A percentile compares a stretch with the other conserved stretches of the same genome.
phyloP scores from a whole-genome alignment of 1,139 yeast genomes.

The Hyphopichia fennica region DNA sequence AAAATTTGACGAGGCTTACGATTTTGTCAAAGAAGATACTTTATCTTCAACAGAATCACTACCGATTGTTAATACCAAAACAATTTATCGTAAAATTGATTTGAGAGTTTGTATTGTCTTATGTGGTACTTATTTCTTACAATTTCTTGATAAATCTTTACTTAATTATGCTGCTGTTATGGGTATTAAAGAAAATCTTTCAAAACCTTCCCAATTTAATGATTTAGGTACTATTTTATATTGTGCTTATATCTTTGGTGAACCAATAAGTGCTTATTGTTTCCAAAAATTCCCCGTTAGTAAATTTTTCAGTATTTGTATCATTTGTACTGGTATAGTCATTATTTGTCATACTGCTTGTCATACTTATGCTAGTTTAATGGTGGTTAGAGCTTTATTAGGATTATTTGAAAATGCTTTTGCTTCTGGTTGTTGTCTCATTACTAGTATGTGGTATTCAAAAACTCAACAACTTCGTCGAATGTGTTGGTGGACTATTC shows the following conservation, averaged over 20 bases:
- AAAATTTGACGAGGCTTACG: constrained; percentile 4
- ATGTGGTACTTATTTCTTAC: constrained; percentile 42
- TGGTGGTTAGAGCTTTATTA: constrained; percentile 41
- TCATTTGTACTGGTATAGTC: constrained; percentile 44
- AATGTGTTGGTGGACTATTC: constrained; percentile 38
- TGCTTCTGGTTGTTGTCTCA: constrained; percentile 43
- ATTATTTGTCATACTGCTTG: constrained; percentile 36
- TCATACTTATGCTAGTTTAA: constrained; percentile 39
- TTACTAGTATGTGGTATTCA: constrained; percentile 44
- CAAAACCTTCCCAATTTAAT: constrained; percentile 30
- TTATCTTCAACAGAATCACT: not conserved
- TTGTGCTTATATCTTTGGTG: constrained; percentile 48
- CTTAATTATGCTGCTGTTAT: constrained; percentile 51
- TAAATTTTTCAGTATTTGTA: constrained; percentile 35
- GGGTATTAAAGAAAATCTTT: constrained; percentile 43
- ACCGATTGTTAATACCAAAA: not conserved
- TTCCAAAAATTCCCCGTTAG: constrained; percentile 42
- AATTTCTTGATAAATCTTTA: constrained; percentile 45
- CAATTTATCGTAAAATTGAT: constrained; percentile 24
- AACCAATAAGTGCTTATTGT: constrained; percentile 38
- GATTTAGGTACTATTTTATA: constrained; percentile 44
- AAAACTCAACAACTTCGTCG: constrained; percentile 37
- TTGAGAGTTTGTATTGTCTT: constrained; percentile 30
- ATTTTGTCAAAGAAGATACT: constrained; percentile 1
- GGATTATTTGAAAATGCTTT: constrained; percentile 45